A percentile compares a stretch with the other conserved stretches of the same genome.
These are phyloP conservation scores for Leptographium procerum DNA, from an alignment of 2,329 filamentous ascomycete genomes.

Conservation along the genomic window DNA sequence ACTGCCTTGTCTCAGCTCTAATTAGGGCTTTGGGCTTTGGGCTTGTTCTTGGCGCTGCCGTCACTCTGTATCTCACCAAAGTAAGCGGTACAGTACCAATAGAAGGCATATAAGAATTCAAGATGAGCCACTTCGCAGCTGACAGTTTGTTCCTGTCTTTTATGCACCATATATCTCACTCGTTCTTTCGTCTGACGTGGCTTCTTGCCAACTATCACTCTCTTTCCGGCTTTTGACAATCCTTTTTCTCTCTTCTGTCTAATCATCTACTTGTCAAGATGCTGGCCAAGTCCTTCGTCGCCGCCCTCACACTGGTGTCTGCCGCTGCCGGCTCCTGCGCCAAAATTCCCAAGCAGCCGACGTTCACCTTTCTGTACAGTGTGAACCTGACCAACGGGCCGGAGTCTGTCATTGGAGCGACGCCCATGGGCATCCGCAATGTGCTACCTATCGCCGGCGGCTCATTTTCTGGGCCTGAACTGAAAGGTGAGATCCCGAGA, in stretches of 20 bases:
- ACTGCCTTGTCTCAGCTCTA: too few relatives aligned
- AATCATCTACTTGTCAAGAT: not conserved
- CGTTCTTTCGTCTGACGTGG: too few relatives aligned
- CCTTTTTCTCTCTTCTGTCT: not conserved
- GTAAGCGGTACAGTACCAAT: too few relatives aligned
- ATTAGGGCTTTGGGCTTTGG: too few relatives aligned
- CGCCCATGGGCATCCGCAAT: conserved; percentile 14
- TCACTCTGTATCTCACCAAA: too few relatives aligned
- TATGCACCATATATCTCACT: too few relatives aligned
- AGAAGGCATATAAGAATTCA: too few relatives aligned
- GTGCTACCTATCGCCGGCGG: conserved; percentile 25
- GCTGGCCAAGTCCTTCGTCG: not conserved
- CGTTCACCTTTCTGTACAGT: conserved; percentile 17
- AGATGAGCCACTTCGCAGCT: too few relatives aligned
- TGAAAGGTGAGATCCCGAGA: conserved; percentile 15
- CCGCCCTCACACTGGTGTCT: not conserved
- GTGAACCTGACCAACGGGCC: conserved; percentile 15
- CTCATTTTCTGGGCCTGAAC: conserved; percentile 22
- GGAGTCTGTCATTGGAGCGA: conserved; percentile 14
- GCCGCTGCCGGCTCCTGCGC: not conserved
- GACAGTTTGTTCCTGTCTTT: too few relatives aligned
- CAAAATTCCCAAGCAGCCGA: conserved; percentile 10
- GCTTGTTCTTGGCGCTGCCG: too few relatives aligned
- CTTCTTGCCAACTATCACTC: not conserved
- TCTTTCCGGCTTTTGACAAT: not conserved